Percentiles rank a stretch among this genome's conserved stretches.
phyloP scores from a whole-genome alignment of 352 stramenopile genomes.

The Phytophthora citrophthora region DNA sequence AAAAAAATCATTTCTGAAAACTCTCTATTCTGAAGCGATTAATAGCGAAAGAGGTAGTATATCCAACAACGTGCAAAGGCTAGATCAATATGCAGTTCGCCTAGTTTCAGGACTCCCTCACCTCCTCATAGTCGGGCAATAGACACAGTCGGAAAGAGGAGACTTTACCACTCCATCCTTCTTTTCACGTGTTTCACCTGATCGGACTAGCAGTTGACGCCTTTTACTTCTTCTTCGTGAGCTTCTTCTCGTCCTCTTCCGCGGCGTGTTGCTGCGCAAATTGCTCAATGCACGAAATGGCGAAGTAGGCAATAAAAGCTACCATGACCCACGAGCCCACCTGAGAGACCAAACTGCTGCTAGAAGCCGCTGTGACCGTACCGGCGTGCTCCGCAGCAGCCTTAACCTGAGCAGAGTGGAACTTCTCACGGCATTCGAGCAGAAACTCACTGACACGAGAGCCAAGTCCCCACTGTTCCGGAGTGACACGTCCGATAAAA shows the following conservation, averaged over 20 bases:
- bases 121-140: neutral
- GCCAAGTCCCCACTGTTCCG: slow-evolving; percentile 76
- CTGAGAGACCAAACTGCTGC: slow-evolving; percentile 80
- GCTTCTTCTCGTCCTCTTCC: slow-evolving; percentile 87
- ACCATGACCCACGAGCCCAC: slow-evolving; percentile 85
- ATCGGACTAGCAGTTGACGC: slow-evolving; percentile 1
- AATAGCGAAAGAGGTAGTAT: slow-evolving; percentile 23
- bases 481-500: slow-evolving; percentile 83
- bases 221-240: slow-evolving; percentile 72
- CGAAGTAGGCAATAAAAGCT: slow-evolving; percentile 90
- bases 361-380: slow-evolving; percentile 37
- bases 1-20: slow-evolving; percentile 10
- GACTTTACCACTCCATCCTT: neutral
- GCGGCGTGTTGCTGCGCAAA: slow-evolving; percentile 91
- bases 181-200: neutral
- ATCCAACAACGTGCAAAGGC: slow-evolving; percentile 23
- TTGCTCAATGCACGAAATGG: slow-evolving; percentile 91
- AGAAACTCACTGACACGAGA: slow-evolving; percentile 86
- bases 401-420: slow-evolving; percentile 78
- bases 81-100: slow-evolving; percentile 31
- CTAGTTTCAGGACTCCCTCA: slow-evolving; percentile 5
- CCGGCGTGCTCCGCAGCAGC: slow-evolving; percentile 63
- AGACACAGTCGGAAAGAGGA: neutral
- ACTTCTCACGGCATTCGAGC: slow-evolving; percentile 87
- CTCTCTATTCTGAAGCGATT: slow-evolving; percentile 44